Base-by-base conservation (phyloP, 148 eudicot species). In the Linanthus parryae region DNA sequence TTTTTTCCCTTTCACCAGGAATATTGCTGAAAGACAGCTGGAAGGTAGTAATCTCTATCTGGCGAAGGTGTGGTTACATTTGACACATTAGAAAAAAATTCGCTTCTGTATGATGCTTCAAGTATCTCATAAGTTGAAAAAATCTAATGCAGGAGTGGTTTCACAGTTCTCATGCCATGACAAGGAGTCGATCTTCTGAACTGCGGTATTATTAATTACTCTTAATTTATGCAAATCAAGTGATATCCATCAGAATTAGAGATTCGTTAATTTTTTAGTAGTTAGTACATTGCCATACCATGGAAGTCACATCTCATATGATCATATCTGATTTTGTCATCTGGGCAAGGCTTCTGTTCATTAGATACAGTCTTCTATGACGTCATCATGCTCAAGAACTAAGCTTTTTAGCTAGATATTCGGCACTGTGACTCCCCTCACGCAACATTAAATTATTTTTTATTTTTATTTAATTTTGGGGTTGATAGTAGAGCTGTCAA, bases 101-200 rank as follows among this genome's bases (percentile, higher is more conserved):
- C 14, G n/a, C 17, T 5, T 39, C 7, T 17, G 17, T 42, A 42
- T 42, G 22, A 42, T 42, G 46, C 5, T 6, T 15, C 7, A 1
- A 4, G 14, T 42, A 42, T 17, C 21, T 6, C 21, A 42, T 17
- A 9, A 42, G 46, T 17, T 17, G 9, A 42, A 15, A 42, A n/a
- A n/a, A n/a, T n/a, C 15, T 23, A 5, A 25, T 50, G 53, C 70
- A 77, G 82, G 73, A 78, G 29, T 77, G 82, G 82, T 69, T 77
- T 33, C 66, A 73, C 26, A 77, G 82, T 63, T 73, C 73, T 59
- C 78, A 73, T 57, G 75, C 82, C 24, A 77, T 77, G 82, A 77
- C 82, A 13, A 66, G 82, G 66, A 77, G 78, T 54, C 70, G 82
- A 31, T 77, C 78, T 10, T 73, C 82, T 45, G 78, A 77, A 41